phyloP scores from a whole-genome alignment of 2,329 filamentous ascomycete species.

The Juglanconis juglandina region DNA sequence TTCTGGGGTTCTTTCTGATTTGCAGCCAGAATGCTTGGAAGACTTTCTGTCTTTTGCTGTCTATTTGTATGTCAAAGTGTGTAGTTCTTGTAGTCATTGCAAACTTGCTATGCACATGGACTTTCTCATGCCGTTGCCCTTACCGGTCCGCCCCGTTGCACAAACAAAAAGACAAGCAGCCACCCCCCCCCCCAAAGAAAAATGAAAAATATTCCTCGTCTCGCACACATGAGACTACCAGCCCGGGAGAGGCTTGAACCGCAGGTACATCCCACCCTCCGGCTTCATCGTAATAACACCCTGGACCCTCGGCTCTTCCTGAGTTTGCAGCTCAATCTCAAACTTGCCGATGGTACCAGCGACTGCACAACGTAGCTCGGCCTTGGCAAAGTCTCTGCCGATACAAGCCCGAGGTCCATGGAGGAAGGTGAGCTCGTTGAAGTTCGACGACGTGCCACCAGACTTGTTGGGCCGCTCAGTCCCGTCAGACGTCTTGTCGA shows the following conservation, averaged over 20 bases:
- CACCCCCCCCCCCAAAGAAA: no score
- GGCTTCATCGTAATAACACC: slow-evolving; percentile 15
- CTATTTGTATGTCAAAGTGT: no score
- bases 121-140: no score
- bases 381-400: slow-evolving; percentile 14
- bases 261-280: slow-evolving; percentile 13
- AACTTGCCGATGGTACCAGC: slow-evolving; percentile 13
- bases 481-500: slow-evolving; percentile 23
- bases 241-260: slow-evolving; percentile 4
- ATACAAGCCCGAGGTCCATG: slow-evolving; percentile 11
- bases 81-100: no score
- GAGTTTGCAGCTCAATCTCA: slow-evolving; percentile 7
- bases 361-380: slow-evolving; percentile 12
- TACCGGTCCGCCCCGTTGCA: no score
- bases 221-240: neutral
- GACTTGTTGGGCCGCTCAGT: slow-evolving; percentile 14
- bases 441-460: slow-evolving; percentile 12
- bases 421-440: slow-evolving; percentile 13
- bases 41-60: no score
- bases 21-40: no score
- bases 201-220: no score
- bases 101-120: no score
- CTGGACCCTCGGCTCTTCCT: slow-evolving; percentile 11
- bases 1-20: no score
- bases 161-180: no score